phyloP scores from a whole-genome alignment of 1,284 basidiomycete species.

The Cutaneotrichosporon sp. region DNA sequence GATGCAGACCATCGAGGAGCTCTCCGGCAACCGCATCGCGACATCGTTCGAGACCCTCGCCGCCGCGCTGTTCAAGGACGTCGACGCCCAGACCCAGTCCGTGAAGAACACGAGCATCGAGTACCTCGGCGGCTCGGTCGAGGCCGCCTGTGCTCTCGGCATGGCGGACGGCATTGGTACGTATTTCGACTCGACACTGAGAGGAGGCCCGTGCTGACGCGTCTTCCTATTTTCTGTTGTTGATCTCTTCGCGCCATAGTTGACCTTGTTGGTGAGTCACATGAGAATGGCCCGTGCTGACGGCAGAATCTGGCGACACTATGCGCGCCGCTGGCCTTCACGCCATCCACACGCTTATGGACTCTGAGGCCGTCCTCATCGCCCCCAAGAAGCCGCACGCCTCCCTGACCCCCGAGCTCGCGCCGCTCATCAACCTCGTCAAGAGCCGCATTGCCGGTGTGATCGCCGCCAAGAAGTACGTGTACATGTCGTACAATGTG shows the following conservation, averaged over 20 bases:
- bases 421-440: slow-evolving; percentile 70
- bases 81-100: slow-evolving; percentile 61
- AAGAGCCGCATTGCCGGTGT: slow-evolving; percentile 89
- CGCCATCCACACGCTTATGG: slow-evolving; percentile 82
- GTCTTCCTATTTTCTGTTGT: not conserved
- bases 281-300: not conserved
- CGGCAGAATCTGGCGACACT: slow-evolving; percentile 90
- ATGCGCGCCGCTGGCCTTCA: slow-evolving; percentile 98
- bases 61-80: slow-evolving; percentile 69
- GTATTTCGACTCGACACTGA: slow-evolving; percentile 32
- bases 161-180: slow-evolving; percentile 94
- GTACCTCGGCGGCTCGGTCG: slow-evolving; percentile 95
- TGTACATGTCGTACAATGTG: slow-evolving; percentile 91
- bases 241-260: slow-evolving; percentile 56
- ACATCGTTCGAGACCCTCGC: slow-evolving; percentile 91
- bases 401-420: slow-evolving; percentile 59
- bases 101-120: slow-evolving; percentile 72
- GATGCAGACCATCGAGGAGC: slow-evolving; percentile 70
- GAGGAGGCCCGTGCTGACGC: slow-evolving; percentile 7
- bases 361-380: slow-evolving; percentile 92
- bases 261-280: slow-evolving; percentile 77
- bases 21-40: slow-evolving; percentile 88
- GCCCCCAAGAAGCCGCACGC: slow-evolving; percentile 69
- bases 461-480: slow-evolving; percentile 82
- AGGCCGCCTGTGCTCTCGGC: slow-evolving; percentile 94